A percentile compares a stretch with the other conserved stretches of the same genome.
Conservation (phyloP, 1,284 basidiomycete genomes). For the Coriolopsis trogii region DNA sequence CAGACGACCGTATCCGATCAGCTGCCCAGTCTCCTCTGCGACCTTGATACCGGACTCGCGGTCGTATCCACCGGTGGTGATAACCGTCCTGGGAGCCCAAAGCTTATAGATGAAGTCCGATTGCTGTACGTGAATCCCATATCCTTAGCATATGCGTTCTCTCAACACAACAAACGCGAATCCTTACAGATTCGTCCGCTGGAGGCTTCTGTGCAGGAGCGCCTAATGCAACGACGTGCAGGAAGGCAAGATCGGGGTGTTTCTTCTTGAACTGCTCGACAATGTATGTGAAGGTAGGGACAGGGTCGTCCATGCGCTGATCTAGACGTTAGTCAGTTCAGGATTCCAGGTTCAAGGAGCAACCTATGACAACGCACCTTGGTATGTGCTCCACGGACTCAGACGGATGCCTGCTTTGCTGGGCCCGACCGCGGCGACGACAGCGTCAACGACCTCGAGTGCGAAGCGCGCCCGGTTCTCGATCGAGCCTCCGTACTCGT, state of each 20-base stretch:
- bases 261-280: slow-evolving; percentile 37
- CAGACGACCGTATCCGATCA: slow-evolving; percentile 48
- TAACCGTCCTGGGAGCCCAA: slow-evolving; percentile 30
- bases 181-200: too few species aligned
- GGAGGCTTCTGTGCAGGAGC: too few species aligned
- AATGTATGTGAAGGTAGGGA: slow-evolving; percentile 46
- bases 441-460: slow-evolving; percentile 33
- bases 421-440: slow-evolving; percentile 39
- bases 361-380: too few species aligned
- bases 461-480: slow-evolving; percentile 48
- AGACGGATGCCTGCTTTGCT: slow-evolving; percentile 51
- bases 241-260: slow-evolving; percentile 55
- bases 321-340: slow-evolving; percentile 33
- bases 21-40: slow-evolving; percentile 37
- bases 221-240: slow-evolving; percentile 56
- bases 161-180: too few species aligned
- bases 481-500: slow-evolving; percentile 58
- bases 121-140: background rate
- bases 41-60: slow-evolving; percentile 28
- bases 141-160: too few species aligned
- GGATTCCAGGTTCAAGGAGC: too few species aligned
- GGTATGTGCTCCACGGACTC: slow-evolving; percentile 50
- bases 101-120: slow-evolving; percentile 34
- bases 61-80: slow-evolving; percentile 42
- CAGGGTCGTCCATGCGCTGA: slow-evolving; percentile 52